Evolutionary conservation across 306 rosid genomes (phyloP), one percentile per base, ranked within the genome.

Genomic region (Citrullus colocynthis): DNA sequence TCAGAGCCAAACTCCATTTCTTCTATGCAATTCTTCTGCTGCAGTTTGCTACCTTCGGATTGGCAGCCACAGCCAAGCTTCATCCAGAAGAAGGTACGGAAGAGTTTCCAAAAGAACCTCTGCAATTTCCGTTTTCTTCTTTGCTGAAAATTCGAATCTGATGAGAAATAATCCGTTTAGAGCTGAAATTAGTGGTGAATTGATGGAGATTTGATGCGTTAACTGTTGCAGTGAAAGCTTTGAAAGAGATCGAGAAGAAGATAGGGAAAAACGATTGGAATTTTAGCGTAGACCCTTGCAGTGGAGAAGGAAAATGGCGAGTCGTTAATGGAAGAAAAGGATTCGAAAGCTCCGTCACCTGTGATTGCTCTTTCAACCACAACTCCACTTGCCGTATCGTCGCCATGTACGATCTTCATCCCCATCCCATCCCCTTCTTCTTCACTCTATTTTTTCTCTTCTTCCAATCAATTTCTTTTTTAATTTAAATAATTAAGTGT

Each of bases 191-290:
- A 9, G 13, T 44, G 49, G 49, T 44, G 49, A 44, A 44, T 44
- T 48, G 52, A 60, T 5, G 28, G 6, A n/a, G 14, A 58, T 58
- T 58, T 24, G 65, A 24, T 55, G 64, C 3, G 39, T 59, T 21
- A 60, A 16, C 6, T 84, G 66, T 64, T 75, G 78, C 88, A 94
- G 98, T 90, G 89, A 87, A 80, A 49, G 91, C 85, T 72, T 72
- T 94, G 90, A 86, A 62, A 28, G 93, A 82, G 82, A 91, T 94
- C 78, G 97, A 88, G 77, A 89, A 74, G 84, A 89, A 89, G 55
- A 18, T 94, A 72, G 96, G 98, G 79, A 91, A 90, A 88, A 93
- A 79, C 62, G 95, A 91, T 17, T 94, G 98, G 98, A 85, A 94
- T 70, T 94, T 94, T 82, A 84, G 83, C 52, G 78, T 85, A 55